These are phyloP conservation scores for Mrakia gelida DNA, from an alignment of 768 basidiomycete species.

Conservation along the genomic window DNA sequence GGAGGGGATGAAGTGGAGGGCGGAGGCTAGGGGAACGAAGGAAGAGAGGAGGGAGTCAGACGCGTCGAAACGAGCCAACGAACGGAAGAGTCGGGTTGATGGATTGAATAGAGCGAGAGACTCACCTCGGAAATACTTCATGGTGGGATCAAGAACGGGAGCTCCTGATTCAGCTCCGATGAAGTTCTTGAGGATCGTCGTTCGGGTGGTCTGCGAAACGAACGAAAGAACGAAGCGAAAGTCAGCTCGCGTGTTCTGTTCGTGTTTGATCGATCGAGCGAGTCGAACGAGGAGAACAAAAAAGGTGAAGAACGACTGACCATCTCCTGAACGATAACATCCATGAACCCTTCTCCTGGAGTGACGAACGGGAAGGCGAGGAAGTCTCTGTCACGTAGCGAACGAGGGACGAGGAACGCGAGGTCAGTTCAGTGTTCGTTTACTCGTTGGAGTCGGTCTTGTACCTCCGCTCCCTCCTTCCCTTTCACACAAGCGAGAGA, in stretches of 20 bases:
- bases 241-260: no score
- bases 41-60: background rate
- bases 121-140: slow-evolving; percentile 21
- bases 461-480: no score
- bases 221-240: background rate
- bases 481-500: background rate
- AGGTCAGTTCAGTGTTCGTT: no score
- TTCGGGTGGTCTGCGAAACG: background rate
- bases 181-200: slow-evolving; percentile 5
- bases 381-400: slow-evolving; percentile 38
- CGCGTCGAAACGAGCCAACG: background rate
- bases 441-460: background rate
- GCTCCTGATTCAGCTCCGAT: background rate
- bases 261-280: no score
- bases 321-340: slow-evolving; percentile 41
- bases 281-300: background rate
- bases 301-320: background rate
- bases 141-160: background rate
- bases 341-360: slow-evolving; percentile 41
- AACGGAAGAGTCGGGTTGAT: background rate
- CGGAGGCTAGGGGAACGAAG: background rate
- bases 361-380: slow-evolving; percentile 44
- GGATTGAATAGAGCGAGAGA: slow-evolving; percentile 37
- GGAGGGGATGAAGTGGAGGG: slow-evolving; percentile 8
- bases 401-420: no score